Evolutionary conservation across 2,329 filamentous ascomycete species (phyloP).

Genomic region (Paraconiothyrium brasiliense): DNA sequence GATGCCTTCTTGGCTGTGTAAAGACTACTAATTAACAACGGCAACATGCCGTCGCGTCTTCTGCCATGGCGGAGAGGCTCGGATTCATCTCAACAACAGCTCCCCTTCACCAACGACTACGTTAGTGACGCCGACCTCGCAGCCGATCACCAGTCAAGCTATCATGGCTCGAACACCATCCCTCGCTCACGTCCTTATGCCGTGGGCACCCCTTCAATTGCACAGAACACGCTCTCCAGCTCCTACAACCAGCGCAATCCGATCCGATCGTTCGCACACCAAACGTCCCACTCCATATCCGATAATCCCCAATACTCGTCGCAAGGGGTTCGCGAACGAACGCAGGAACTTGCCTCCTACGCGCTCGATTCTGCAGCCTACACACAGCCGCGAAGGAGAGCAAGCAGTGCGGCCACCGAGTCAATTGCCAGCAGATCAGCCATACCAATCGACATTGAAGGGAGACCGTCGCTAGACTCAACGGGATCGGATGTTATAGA

Average conservation of each 20-base stretch:
- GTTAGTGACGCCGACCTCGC: constrained; percentile 42
- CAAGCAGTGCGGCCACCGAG: constrained; percentile 40
- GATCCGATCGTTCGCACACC: constrained; percentile 76
- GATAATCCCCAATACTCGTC: constrained; percentile 78
- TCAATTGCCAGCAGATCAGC: constrained; percentile 26
- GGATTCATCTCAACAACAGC: constrained; percentile 31
- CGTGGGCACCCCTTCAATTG: constrained; percentile 36
- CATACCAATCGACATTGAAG: constrained; percentile 33
- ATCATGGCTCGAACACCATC: constrained; percentile 34
- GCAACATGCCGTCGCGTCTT: constrained; percentile 35
- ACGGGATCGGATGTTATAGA: constrained; percentile 63
- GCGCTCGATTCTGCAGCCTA: constrained; percentile 63
- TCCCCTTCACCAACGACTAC: constrained; percentile 45
- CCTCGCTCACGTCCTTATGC: constrained; percentile 33
- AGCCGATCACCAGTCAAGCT: constrained; percentile 29
- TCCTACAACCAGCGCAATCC: constrained; percentile 62
- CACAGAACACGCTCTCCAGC: constrained; percentile 34
- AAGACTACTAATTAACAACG: neutral
- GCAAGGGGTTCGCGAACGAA: constrained; percentile 83
- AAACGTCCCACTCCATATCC: constrained; percentile 67
- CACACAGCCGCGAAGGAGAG: constrained; percentile 33
- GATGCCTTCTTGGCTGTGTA: constrained; percentile 1
- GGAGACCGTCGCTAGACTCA: constrained; percentile 42
- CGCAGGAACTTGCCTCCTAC: constrained; percentile 85
- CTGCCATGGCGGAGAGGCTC: constrained; percentile 30